Conservation (phyloP, 768 basidiomycete species). For the Hypsizygus marmoreus region DNA sequence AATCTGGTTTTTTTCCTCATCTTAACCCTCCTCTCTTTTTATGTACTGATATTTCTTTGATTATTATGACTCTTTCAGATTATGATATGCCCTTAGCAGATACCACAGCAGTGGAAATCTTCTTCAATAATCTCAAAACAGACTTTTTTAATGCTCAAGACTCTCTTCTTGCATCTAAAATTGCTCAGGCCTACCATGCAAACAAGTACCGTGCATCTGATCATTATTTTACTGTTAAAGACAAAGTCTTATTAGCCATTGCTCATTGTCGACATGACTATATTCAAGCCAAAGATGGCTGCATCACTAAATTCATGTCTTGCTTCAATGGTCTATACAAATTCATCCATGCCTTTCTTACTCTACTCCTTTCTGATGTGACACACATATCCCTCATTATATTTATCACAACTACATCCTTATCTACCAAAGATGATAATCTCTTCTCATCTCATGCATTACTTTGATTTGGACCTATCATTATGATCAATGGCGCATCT, state of each 20-base stretch:
- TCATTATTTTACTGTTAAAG: slow-evolving; percentile 26
- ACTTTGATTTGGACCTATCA: background rate
- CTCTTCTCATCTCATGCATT: slow-evolving; percentile 25
- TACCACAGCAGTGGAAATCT: background rate
- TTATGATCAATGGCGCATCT: background rate
- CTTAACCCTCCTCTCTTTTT: background rate
- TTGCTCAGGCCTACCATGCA: slow-evolving; percentile 27
- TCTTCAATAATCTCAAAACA: background rate
- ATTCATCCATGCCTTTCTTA: slow-evolving; percentile 17
- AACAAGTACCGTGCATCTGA: slow-evolving; percentile 25
- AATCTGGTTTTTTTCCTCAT: background rate
- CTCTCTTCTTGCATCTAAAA: slow-evolving; percentile 22
- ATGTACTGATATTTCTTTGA: no score
- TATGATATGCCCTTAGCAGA: no score
- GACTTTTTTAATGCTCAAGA: slow-evolving; percentile 31
- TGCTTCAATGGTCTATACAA: slow-evolving; percentile 29
- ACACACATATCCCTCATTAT: slow-evolving; percentile 31
- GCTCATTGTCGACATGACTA: slow-evolving; percentile 29
- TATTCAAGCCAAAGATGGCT: slow-evolving; percentile 22
- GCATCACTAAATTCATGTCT: slow-evolving; percentile 42
- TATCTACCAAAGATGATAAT: slow-evolving; percentile 25
- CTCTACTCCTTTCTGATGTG: slow-evolving; percentile 19
- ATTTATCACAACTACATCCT: slow-evolving; percentile 28
- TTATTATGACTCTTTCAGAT: no score
- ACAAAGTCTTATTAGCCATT: slow-evolving; percentile 37